These are phyloP conservation scores for Candida germanica DNA, from an alignment of 805 yeast species.

Conservation along the genomic window DNA sequence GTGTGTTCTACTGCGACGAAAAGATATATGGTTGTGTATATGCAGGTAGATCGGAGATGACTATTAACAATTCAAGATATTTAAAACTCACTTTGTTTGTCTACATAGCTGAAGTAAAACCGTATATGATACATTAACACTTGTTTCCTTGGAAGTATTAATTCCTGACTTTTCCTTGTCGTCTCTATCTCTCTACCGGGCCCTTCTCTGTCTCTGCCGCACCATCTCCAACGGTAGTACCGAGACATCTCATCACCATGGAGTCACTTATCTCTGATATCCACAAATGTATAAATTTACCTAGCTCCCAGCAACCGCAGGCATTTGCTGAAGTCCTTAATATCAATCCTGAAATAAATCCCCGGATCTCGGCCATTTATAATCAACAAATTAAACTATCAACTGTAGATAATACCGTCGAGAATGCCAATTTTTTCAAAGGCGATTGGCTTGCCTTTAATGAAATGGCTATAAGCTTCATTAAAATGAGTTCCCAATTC, in stretches of 20 bases:
- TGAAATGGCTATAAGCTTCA: slow-evolving; percentile 41
- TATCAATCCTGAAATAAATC: slow-evolving; percentile 10
- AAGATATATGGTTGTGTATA: no score
- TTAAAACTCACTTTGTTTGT: no score
- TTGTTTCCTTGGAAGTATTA: no score
- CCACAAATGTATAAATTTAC: slow-evolving; percentile 3
- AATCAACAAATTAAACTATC: slow-evolving; percentile 5
- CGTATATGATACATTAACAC: no score
- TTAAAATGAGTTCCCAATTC: slow-evolving; percentile 46
- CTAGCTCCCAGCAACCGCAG: slow-evolving; percentile 8
- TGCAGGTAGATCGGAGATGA: no score
- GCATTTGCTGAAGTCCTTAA: slow-evolving; percentile 12
- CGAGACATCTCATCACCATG: slow-evolving; percentile 4
- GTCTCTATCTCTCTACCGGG: slow-evolving; percentile 13
- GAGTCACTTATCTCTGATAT: slow-evolving; percentile 11
- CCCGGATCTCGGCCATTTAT: slow-evolving; percentile 5
- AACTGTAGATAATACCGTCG: slow-evolving; percentile 4
- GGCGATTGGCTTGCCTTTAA: slow-evolving; percentile 49
- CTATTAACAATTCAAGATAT: no score
- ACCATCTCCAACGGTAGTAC: background rate
- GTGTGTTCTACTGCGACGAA: no score
- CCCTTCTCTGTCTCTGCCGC: background rate
- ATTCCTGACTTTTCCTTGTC: no score
- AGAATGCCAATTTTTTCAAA: slow-evolving; percentile 8
- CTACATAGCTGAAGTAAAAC: no score